Evolutionary conservation across 306 rosid species (phyloP), one percentile per base, ranked within the genome.

Genomic region (Glycine tomentella): DNA sequence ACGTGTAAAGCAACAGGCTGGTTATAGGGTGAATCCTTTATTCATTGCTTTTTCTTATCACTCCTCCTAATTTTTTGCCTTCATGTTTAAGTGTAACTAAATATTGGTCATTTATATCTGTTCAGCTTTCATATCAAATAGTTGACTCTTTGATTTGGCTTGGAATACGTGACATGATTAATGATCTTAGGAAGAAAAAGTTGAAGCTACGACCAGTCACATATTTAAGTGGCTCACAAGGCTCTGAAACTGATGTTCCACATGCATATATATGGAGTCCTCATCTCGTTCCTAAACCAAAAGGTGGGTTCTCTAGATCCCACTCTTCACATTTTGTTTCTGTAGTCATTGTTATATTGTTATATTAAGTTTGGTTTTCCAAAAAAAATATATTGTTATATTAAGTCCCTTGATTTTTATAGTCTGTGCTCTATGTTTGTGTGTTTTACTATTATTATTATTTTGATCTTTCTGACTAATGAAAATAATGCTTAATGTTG

Each of bases 221-320:
- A 48, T 96, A 96, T 84, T 90, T 96, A 87, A 96, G 99, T 87
- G 99, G 99, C 79, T 96, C 98, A 55, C 99, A 96, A 81, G 94
- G 97, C 82, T 92, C 91, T 8, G 99, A 96, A 45, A 69, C 90
- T 74, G 95, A 93, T 84, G 87, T 96, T 58, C 99, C 99, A 36
- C 90, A 96, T 90, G 99, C 97, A 56, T 96, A 96, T 82, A 96
- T 96, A 73, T 96, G 99, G 99, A 96, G 99, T 86, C 99, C 99
- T 69, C 97, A 96, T 84, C 97, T 96, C 80, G 99, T 93, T 81
- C 99, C 99, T 78, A 96, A 96, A 88, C 99, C 99, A 75, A 96
- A 92, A 90, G 99, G 99, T 96, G 66, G 52, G 52, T 81, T 31
- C 69, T 82, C 79, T 80, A 70, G 51, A 66, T 75, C 79, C 85